Percentiles rank a stretch among this genome's conserved stretches.
These are phyloP conservation scores for Malus hybrid DNA, from an alignment of 331 rosid species.

Conservation along the genomic window DNA sequence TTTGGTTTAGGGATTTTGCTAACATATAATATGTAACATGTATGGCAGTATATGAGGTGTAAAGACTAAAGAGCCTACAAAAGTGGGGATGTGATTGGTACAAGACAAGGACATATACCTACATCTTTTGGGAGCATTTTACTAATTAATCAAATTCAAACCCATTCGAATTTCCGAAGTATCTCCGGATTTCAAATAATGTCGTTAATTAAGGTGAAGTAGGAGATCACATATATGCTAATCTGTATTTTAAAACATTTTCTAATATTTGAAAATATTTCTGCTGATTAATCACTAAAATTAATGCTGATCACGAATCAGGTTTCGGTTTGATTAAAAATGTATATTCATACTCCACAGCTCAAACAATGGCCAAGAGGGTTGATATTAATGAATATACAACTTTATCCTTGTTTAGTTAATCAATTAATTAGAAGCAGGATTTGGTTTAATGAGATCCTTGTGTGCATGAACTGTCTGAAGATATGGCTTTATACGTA, in stretches of 20 bases:
- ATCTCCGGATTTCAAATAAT: background rate
- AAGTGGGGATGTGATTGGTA: constrained; percentile 32
- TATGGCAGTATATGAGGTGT: constrained; percentile 23
- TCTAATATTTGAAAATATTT: too few relatives aligned
- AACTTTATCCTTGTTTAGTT: background rate
- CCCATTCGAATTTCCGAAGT: background rate
- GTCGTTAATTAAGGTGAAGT: background rate
- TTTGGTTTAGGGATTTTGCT: background rate
- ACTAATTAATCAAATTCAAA: background rate
- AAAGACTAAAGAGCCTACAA: constrained; percentile 19
- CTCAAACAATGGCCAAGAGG: background rate
- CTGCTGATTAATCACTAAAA: background rate
- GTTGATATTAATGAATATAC: background rate
- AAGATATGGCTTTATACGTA: background rate
- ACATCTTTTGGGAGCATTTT: constrained; percentile 7
- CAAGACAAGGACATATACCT: constrained; percentile 46
- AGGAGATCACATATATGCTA: background rate
- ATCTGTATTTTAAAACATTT: background rate
- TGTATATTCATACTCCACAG: background rate
- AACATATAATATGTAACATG: background rate
- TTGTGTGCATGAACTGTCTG: background rate
- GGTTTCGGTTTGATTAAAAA: background rate
- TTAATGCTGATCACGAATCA: background rate
- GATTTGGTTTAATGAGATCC: background rate
- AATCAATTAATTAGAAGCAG: background rate